Conservation (phyloP, 2,329 filamentous ascomycete genomes). For the Calcarisporium arbuscula region DNA sequence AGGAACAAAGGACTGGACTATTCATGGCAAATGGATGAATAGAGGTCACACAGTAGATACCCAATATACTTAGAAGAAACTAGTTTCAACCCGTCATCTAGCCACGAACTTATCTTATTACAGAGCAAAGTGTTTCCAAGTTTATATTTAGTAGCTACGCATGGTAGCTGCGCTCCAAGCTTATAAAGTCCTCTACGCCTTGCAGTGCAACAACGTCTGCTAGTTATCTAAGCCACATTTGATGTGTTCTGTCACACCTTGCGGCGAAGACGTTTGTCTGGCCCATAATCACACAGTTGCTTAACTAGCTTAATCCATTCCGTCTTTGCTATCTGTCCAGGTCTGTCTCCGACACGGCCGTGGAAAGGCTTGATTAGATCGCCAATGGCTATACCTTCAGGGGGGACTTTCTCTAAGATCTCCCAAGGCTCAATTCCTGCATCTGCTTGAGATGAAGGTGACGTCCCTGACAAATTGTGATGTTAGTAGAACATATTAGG, state of each 20-base stretch:
- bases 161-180: too few species aligned
- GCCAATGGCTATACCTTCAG: constrained; percentile 48
- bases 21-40: constrained; percentile 95
- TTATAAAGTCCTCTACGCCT: too few species aligned
- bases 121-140: too few species aligned
- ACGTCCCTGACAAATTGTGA: constrained; percentile 16
- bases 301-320: constrained; percentile 57
- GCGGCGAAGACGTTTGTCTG: constrained; percentile 46
- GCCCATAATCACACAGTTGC: constrained; percentile 44
- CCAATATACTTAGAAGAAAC: too few species aligned
- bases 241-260: constrained; percentile 22
- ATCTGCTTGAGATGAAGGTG: constrained; percentile 27
- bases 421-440: constrained; percentile 42
- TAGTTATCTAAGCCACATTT: constrained; percentile 1
- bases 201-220: too few species aligned
- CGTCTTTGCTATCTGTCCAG: constrained; percentile 43
- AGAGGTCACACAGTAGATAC: constrained; percentile 22
- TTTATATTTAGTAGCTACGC: too few species aligned
- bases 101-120: too few species aligned
- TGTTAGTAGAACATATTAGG: constrained; percentile 6
- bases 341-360: constrained; percentile 44
- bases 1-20: constrained; percentile 79
- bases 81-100: too few species aligned
- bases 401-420: constrained; percentile 47
- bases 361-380: constrained; percentile 49